These are phyloP conservation scores for Zygosaccharomyces rouxii DNA, from an alignment of 805 yeast genomes.

Conservation along the genomic window DNA sequence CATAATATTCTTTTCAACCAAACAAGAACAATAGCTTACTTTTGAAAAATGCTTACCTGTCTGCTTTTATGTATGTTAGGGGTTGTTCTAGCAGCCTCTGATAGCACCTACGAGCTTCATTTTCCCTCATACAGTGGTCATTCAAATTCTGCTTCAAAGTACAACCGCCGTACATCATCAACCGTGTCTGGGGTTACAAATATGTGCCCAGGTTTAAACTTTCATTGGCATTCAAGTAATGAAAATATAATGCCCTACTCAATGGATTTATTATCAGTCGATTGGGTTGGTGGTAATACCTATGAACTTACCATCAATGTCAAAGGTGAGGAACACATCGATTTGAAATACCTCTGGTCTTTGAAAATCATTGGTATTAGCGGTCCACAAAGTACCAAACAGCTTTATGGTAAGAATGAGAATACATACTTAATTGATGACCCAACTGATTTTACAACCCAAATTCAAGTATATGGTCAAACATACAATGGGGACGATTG, in stretches of 20 bases:
- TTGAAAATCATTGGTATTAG: constrained; percentile 30
- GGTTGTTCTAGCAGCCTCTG: neutral
- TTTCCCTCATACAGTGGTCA: neutral
- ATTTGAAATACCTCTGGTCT: constrained; percentile 12
- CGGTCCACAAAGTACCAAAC: constrained; percentile 26
- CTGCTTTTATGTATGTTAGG: neutral
- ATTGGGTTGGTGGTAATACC: constrained; percentile 12
- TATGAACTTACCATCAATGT: constrained; percentile 18
- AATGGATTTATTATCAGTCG: constrained; percentile 13
- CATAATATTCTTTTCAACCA: neutral
- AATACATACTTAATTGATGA: constrained; percentile 18
- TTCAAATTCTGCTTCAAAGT: too few relatives aligned
- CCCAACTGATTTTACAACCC: constrained; percentile 30
- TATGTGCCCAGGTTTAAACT: constrained; percentile 17
- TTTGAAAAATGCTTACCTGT: neutral
- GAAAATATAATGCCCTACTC: constrained; percentile 13
- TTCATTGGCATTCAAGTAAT: constrained; percentile 13
- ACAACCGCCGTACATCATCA: too few relatives aligned
- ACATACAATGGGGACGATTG: constrained; percentile 9
- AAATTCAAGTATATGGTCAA: constrained; percentile 26
- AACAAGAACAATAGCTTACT: neutral
- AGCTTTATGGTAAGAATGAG: constrained; percentile 27
- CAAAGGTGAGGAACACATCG: constrained; percentile 15
- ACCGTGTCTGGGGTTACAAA: too few relatives aligned
- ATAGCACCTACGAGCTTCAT: neutral